Conservation (phyloP, 2,329 filamentous ascomycete genomes). For the Botryotinia calthae region DNA sequence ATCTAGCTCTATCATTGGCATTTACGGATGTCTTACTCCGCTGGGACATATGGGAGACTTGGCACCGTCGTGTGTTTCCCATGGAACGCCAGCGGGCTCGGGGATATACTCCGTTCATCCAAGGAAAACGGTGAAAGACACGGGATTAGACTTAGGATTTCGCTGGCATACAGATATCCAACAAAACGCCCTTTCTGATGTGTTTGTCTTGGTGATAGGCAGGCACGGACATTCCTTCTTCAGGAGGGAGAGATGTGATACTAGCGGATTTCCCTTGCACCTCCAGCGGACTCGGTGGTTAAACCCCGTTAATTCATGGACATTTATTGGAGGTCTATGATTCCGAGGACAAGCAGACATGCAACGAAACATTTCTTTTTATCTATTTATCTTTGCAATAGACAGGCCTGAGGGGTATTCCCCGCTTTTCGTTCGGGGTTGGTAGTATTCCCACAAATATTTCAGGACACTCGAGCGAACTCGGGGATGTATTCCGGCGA, state of each 20-base stretch:
- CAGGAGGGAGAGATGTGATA: no score
- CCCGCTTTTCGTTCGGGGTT: background rate
- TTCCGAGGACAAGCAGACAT: background rate
- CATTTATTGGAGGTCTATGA: background rate
- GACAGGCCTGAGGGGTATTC: background rate
- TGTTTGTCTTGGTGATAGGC: background rate
- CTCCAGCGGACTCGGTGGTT: background rate
- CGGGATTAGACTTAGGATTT: background rate
- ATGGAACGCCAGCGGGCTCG: background rate
- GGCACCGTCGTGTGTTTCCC: background rate
- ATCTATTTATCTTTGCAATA: background rate
- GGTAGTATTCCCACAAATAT: background rate
- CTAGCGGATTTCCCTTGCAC: background rate
- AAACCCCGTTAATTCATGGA: background rate
- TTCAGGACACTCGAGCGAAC: background rate
- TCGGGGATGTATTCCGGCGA: no score
- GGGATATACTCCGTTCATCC: background rate
- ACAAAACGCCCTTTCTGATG: background rate
- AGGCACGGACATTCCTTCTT: background rate
- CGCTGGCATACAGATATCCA: background rate
- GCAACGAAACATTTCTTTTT: background rate
- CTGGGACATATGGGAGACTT: background rate
- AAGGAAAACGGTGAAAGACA: background rate
- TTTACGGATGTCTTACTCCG: background rate
- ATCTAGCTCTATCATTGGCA: background rate